These are phyloP conservation scores for Zasmidium cellare DNA, from an alignment of 2,329 filamentous ascomycete species.

Conservation along the genomic window DNA sequence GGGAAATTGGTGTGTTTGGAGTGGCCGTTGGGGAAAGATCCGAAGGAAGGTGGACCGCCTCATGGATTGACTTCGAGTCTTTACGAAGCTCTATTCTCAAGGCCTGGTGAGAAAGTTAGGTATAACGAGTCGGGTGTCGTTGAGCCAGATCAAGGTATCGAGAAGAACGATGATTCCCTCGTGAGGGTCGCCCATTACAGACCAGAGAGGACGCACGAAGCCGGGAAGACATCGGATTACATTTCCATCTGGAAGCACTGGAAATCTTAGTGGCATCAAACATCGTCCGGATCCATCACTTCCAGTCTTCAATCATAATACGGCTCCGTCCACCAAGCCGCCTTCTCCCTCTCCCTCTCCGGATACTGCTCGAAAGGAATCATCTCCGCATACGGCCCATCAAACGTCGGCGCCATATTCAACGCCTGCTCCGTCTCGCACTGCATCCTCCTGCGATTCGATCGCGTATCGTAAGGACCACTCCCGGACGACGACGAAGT, in stretches of 20 bases:
- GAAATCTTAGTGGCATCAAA: neutral
- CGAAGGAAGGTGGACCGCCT: slow-evolving; percentile 67
- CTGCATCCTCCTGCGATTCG: neutral
- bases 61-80: slow-evolving; percentile 68
- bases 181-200: slow-evolving; percentile 54
- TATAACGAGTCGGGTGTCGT: slow-evolving; percentile 60
- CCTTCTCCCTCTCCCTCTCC: slow-evolving; percentile 1
- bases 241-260: slow-evolving; percentile 51
- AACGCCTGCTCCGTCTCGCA: slow-evolving; percentile 10
- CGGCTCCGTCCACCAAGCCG: slow-evolving; percentile 19
- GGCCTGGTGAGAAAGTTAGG: slow-evolving; percentile 65
- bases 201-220: slow-evolving; percentile 57
- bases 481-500: neutral
- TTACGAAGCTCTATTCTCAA: slow-evolving; percentile 69
- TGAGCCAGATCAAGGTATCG: slow-evolving; percentile 33
- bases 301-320: slow-evolving; percentile 9
- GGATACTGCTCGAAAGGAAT: slow-evolving; percentile 3
- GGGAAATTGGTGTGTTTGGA: slow-evolving; percentile 68
- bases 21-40: slow-evolving; percentile 72
- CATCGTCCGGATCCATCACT: neutral
- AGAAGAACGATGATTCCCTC: slow-evolving; percentile 47
- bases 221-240: slow-evolving; percentile 53
- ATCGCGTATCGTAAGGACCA: neutral
- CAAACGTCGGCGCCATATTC: slow-evolving; percentile 9
- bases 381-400: slow-evolving; percentile 12